Evolutionary conservation across 208 protist genomes (phyloP), one percentile per base, ranked within the genome.

Genomic region (Crithidia brevicula): DNA sequence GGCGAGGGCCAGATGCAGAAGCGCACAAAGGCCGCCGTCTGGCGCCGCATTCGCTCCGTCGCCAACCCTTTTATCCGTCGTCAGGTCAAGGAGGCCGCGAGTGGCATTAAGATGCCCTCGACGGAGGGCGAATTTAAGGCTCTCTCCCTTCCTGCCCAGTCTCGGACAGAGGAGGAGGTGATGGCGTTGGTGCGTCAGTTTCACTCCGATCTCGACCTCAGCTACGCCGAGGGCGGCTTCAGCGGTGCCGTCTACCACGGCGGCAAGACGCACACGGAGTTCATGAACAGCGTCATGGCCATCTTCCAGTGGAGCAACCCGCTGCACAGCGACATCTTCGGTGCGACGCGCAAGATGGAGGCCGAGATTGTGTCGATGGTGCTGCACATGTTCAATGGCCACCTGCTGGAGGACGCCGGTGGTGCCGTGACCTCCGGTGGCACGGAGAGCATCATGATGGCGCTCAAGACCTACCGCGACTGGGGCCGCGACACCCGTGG

Each of bases 361-460:
- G 92, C 98, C 2, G 98, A 99, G 68, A 89, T 99, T 16, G 94
- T 98, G 15, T 82, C 88, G 27, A 99, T 99, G 98, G 92, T 95
- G 28, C 50, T 94, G 15, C 84, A 91, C 69, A 98, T 99, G 93
- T 95, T 96, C 74, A 91, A 99, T 64, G 98, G 96, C 31, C 81
- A 96, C 64, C 57, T 86, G 9, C 83, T 90, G 25, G 46, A 79
- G 2, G 85, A 97, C 49, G 84, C 92, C 0, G 98, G 97, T 83
- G 98, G 98, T n/a, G 86, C 85, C 9, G 79, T 99, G 6, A 99
- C 98, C 0, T 97, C 90, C 4, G 97, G 97, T 23, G 97, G 97
- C 27, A 98, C 98, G 52, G 98, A 99, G 74, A 97, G 87, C 67
- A 99, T 99, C 78, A 76, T 99, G 63, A 98, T 99, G 95, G 96